phyloP scores from a whole-genome alignment of 108 stramenopile species.

The Nannochloropsis oceanica region DNA sequence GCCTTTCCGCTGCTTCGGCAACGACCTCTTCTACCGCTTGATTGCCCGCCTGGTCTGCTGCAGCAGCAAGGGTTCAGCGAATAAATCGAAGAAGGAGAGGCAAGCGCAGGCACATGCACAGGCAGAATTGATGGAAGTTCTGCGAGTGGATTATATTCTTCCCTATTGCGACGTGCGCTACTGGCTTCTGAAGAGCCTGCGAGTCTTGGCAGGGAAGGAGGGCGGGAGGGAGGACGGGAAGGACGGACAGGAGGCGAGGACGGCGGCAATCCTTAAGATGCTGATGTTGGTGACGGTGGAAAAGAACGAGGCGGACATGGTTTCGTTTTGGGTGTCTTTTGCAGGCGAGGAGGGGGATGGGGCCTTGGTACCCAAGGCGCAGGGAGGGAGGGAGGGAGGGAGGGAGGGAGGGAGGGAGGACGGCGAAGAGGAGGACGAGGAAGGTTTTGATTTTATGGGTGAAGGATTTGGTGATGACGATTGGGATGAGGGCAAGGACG shows the following conservation, averaged over 20 bases:
- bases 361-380: neutral
- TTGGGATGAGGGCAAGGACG: neutral
- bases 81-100: neutral
- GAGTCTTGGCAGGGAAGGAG: neutral
- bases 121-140: constrained; percentile 2
- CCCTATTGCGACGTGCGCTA: constrained; percentile 4
- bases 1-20: neutral
- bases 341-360: neutral
- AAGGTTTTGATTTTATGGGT: neutral
- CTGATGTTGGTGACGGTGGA: constrained; percentile 20
- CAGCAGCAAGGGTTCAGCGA: neutral
- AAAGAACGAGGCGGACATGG: constrained; percentile 10
- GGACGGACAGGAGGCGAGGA: neutral
- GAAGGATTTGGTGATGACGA: neutral
- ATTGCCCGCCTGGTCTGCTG: neutral
- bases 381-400: neutral
- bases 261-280: neutral
- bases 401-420: constrained; percentile 1
- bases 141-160: constrained; percentile 4
- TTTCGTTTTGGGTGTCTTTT: neutral
- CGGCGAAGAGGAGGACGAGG: constrained; percentile 4
- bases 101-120: neutral
- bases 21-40: neutral
- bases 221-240: neutral
- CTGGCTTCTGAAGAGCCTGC: neutral